phyloP scores from a whole-genome alignment of 768 basidiomycete species.

The Tricholoma sp. region DNA sequence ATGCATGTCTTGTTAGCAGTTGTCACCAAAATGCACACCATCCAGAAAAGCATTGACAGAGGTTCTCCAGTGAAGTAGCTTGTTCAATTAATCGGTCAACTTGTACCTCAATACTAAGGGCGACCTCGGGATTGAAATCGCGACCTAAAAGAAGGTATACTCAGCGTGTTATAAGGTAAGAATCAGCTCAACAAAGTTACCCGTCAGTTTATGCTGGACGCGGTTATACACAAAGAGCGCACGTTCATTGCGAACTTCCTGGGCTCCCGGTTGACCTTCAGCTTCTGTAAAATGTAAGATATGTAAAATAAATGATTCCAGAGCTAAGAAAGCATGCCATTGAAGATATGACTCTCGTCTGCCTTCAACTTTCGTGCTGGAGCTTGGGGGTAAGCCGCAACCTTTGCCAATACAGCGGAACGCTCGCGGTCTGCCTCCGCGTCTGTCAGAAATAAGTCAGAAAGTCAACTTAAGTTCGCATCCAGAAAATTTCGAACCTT shows the following conservation, averaged over 20 bases:
- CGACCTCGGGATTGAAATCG: constrained; percentile 86
- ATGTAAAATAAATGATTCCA: not conserved
- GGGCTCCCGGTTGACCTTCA: constrained; percentile 54
- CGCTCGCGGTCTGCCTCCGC: constrained; percentile 47
- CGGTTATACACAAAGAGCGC: constrained; percentile 92
- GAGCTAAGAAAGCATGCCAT: constrained; percentile 45
- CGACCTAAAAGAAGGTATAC: constrained; percentile 47
- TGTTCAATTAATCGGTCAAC: constrained; percentile 92
- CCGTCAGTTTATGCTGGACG: constrained; percentile 92
- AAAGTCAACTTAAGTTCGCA: constrained; percentile 1
- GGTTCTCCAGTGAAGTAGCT: constrained; percentile 89
- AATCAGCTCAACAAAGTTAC: constrained; percentile 31
- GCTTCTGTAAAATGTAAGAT: constrained; percentile 24
- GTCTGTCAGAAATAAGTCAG: constrained; percentile 21
- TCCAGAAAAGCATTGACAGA: constrained; percentile 95
- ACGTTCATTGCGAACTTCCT: constrained; percentile 87
- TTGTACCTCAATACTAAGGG: constrained; percentile 71
- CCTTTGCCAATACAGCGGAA: constrained; percentile 58
- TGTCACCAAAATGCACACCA: constrained; percentile 84
- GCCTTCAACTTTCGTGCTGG: constrained; percentile 80
- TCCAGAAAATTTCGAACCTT: constrained; percentile 40
- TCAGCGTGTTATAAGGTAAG: not conserved
- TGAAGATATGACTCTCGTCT: constrained; percentile 92
- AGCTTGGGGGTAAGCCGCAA: constrained; percentile 71
- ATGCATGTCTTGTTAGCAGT: too few relatives aligned